Conservation (phyloP, 148 eudicot species). For the Vaccinium corymbosum region DNA sequence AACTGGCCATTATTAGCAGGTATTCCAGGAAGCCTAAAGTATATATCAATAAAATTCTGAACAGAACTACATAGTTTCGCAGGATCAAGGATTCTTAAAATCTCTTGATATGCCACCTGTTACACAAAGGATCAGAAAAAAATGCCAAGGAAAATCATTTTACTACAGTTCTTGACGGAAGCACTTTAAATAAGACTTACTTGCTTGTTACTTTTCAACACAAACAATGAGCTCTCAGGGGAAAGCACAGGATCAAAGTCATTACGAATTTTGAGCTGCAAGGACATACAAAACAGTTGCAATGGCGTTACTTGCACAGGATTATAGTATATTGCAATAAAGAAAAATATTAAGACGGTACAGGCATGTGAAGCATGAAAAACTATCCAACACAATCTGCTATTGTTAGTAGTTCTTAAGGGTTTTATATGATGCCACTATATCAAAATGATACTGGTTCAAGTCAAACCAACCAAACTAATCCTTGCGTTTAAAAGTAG, state of each 20-base stretch:
- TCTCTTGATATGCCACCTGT: slow-evolving; percentile 88
- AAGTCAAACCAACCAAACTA: neutral
- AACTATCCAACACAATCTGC: neutral
- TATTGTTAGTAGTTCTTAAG: neutral
- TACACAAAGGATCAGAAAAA: slow-evolving; percentile 4
- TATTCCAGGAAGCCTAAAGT: slow-evolving; percentile 79
- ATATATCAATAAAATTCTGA: slow-evolving; percentile 88
- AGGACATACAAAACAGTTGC: neutral
- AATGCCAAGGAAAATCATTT: slow-evolving; percentile 4
- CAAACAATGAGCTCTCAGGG: slow-evolving; percentile 97
- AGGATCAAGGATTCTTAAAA: slow-evolving; percentile 73
- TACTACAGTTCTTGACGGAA: neutral
- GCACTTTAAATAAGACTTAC: slow-evolving; percentile 40
- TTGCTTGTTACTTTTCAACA: slow-evolving; percentile 89
- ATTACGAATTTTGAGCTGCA: slow-evolving; percentile 94
- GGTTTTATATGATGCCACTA: neutral
- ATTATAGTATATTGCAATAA: neutral
- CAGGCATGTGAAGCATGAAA: neutral
- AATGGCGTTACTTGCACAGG: neutral
- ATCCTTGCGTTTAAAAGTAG: neutral
- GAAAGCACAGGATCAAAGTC: slow-evolving; percentile 99
- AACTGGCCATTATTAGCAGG: slow-evolving; percentile 79
- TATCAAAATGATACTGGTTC: neutral
- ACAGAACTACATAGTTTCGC: slow-evolving; percentile 84
- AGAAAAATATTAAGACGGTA: neutral